Evolutionary conservation across 2,329 filamentous ascomycete species (phyloP), one percentile per base, ranked within the genome.

Genomic region (Trichophyton rubrum): DNA sequence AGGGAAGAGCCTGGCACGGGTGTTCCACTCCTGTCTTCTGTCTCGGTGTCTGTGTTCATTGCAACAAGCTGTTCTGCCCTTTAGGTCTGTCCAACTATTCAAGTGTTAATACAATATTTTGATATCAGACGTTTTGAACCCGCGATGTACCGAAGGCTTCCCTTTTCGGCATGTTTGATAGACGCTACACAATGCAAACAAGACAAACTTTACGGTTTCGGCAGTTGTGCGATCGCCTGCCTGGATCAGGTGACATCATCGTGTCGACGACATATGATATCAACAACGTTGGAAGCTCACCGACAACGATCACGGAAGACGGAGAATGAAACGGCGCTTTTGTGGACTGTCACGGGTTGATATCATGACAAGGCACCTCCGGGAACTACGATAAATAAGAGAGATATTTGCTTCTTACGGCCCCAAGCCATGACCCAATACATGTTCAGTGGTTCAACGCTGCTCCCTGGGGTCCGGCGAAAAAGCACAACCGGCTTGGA

Each of bases 221-320:
- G 47, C 47, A 24, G 7, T 9, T 20, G 41, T 7, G 27, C 6
- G 6, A 1, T 11, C 43, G n/a, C 43, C 17, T 47, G 43, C n/a
- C 55, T 38, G 38, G 56, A 43, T 65, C 63, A 65, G 62, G 64
- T 66, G 65, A 65, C 65, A 64, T 65, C 62, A 60, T 63, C 56
- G 11, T 30, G 27, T 33, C 49, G 27, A 53, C 22, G 27, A n/a
- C 27, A 24, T 15, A 53, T 5, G 33, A 38, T 38, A 38, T 38
- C 33, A 38, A 38, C 33, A 13, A 38, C 33, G 9, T 38, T 38
- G 33, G 33, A 11, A 38, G 9, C 11, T 38, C 22, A 6, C 27
- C 6, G 27, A 30, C 27, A 30, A 30, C 27, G 27, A 30, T 30
- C 27, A 30, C 27, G 27, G 27, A 27, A 30, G 27, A 30, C 27